Evolutionary conservation across 148 eudicot species (phyloP).

Genomic region (Fagopyrum tataricum): DNA sequence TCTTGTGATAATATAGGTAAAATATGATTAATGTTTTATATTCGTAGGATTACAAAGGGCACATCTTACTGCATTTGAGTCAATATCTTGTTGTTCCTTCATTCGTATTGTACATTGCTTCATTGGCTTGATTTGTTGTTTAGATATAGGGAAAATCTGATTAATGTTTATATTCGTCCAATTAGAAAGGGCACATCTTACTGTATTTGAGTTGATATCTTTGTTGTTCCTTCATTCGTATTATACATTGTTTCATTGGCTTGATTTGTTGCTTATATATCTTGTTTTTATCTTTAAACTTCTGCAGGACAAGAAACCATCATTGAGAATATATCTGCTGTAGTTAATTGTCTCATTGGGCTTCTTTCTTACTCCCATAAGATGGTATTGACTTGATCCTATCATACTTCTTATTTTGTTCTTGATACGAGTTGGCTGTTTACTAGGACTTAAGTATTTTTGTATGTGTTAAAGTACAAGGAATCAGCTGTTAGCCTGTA

Average conservation of each 20-base stretch:
- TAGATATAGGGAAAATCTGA: not conserved
- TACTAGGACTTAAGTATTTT: not conserved
- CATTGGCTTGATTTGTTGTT: not conserved
- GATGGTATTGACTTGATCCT: constrained; percentile 47
- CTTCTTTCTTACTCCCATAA: constrained; percentile 66
- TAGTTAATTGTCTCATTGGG: constrained; percentile 44
- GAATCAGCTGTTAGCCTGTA: too few species aligned
- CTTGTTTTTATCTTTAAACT: not conserved
- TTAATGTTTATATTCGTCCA: not conserved
- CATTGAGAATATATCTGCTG: constrained; percentile 46
- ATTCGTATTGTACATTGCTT: not conserved
- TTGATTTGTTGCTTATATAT: not conserved
- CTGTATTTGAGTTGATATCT: too few species aligned
- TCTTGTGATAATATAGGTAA: not conserved
- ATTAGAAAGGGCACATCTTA: not conserved
- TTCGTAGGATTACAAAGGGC: not conserved
- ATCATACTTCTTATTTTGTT: not conserved
- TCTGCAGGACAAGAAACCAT: constrained; percentile 66
- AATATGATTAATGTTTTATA: not conserved
- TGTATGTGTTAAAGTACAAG: not conserved
- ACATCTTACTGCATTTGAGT: not conserved
- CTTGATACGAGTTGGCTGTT: not conserved
- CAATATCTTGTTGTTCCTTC: too few species aligned
- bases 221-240: not conserved
- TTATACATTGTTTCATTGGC: not conserved